Percentiles rank a stretch among this genome's conserved stretches.
Evolutionary conservation across 2,329 filamentous ascomycete species (phyloP).

Genomic region (Aschersonia sp.): DNA sequence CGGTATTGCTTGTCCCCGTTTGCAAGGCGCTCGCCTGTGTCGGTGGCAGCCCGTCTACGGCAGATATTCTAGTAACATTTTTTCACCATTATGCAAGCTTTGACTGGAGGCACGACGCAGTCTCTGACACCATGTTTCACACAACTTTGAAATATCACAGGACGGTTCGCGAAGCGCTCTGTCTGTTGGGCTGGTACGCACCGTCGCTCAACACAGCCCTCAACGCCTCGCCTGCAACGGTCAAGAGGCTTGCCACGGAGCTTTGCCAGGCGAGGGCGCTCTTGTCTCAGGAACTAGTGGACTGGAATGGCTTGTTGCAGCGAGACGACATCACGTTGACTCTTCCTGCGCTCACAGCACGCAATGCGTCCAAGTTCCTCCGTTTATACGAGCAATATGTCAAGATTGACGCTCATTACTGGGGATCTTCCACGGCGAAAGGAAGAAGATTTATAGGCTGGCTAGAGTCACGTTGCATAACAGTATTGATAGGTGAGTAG

Average conservation of each 20-base stretch:
- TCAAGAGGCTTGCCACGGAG: constrained; percentile 35
- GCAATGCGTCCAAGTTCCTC: constrained; percentile 33
- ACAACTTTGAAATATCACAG: constrained; percentile 35
- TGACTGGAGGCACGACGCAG: constrained; percentile 39
- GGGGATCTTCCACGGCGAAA: constrained; percentile 41
- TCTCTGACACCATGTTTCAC: constrained; percentile 48
- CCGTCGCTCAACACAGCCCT: constrained; percentile 46
- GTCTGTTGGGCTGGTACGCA: constrained; percentile 46
- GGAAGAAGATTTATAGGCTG: constrained; percentile 44
- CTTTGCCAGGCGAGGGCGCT: constrained; percentile 29
- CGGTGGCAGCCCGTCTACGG: constrained; percentile 22
- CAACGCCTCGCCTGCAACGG: constrained; percentile 36
- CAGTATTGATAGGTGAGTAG: constrained; percentile 37
- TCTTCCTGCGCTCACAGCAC: not conserved
- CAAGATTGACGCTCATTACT: constrained; percentile 50
- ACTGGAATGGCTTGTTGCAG: constrained; percentile 29
- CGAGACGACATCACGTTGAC: not conserved
- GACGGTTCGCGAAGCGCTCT: constrained; percentile 43
- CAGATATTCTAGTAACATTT: constrained; percentile 43
- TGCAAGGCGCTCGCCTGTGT: constrained; percentile 36
- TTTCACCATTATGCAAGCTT: constrained; percentile 48
- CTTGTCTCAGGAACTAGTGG: constrained; percentile 19
- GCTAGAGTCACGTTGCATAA: constrained; percentile 46
- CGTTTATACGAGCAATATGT: constrained; percentile 36
- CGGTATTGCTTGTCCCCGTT: constrained; percentile 44